phyloP scores from a whole-genome alignment of 2,329 filamentous ascomycete species.

The Alternaria sp. region DNA sequence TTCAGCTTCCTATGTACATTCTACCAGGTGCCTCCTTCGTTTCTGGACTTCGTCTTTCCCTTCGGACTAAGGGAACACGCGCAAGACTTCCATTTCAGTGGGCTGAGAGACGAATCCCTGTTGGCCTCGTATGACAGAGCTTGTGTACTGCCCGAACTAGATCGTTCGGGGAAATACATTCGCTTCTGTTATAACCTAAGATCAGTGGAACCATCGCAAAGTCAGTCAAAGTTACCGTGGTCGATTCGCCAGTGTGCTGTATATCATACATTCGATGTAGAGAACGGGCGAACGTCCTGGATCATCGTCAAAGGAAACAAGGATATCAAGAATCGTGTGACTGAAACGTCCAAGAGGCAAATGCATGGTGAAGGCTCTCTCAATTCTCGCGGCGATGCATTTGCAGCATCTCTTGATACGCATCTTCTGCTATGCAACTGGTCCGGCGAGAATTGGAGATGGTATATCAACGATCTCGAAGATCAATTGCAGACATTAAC shows the following conservation, averaged over 20 bases:
- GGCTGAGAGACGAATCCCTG: slow-evolving; percentile 43
- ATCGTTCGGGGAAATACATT: slow-evolving; percentile 49
- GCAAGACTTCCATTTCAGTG: slow-evolving; percentile 51
- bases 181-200: slow-evolving; percentile 54
- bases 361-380: too few species aligned
- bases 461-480: slow-evolving; percentile 54
- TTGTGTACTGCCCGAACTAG: slow-evolving; percentile 34
- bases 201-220: slow-evolving; percentile 42
- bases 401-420: slow-evolving; percentile 36
- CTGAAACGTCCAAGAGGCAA: slow-evolving; percentile 15
- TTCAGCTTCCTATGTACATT: slow-evolving; percentile 31
- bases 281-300: slow-evolving; percentile 47
- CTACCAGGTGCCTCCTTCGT: slow-evolving; percentile 48
- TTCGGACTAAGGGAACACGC: slow-evolving; percentile 46
- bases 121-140: slow-evolving; percentile 13
- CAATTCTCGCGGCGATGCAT: slow-evolving; percentile 6
- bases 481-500: slow-evolving; percentile 35
- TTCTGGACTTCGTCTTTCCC: slow-evolving; percentile 52
- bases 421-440: slow-evolving; percentile 51
- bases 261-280: slow-evolving; percentile 53
- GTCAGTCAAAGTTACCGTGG: slow-evolving; percentile 38
- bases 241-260: slow-evolving; percentile 50
- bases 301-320: slow-evolving; percentile 52
- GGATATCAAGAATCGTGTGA: slow-evolving; percentile 43
- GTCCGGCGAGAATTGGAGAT: slow-evolving; percentile 55